Percentiles rank a stretch among this genome's conserved stretches.
phyloP scores from a whole-genome alignment of 768 basidiomycete genomes.

The Leccinum disarticulatum region DNA sequence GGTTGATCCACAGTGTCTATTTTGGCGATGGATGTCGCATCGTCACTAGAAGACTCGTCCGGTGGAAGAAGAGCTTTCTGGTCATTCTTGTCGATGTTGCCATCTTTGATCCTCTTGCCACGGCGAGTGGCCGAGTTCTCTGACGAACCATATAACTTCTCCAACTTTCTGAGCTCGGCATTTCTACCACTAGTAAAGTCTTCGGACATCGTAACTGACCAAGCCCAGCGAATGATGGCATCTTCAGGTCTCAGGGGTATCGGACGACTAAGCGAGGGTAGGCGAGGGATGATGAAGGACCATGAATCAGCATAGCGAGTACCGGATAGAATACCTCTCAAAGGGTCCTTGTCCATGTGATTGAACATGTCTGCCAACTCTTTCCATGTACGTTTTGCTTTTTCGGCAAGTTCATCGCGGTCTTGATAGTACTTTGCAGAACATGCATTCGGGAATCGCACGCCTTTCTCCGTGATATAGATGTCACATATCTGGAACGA shows the following conservation, averaged over 20 bases:
- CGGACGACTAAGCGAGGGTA: constrained; percentile 24
- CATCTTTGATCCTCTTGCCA: constrained; percentile 10
- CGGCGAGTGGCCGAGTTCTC: constrained; percentile 1
- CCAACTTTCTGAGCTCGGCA: not conserved
- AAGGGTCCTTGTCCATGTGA: constrained; percentile 7
- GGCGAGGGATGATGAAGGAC: constrained; percentile 26
- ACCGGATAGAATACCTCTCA: not conserved
- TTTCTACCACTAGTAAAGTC: not conserved
- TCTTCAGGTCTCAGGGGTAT: constrained; percentile 19
- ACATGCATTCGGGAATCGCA: constrained; percentile 28
- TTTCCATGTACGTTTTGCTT: constrained; percentile 20
- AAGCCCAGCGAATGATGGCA: constrained; percentile 21
- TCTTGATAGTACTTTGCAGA: constrained; percentile 19
- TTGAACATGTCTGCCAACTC: constrained; percentile 21
- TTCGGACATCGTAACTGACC: constrained; percentile 20
- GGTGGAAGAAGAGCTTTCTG: constrained; percentile 12
- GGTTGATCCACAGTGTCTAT: constrained; percentile 17
- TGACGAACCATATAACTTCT: not conserved
- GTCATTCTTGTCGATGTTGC: not conserved
- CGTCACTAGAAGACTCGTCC: constrained; percentile 14
- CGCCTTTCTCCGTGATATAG: constrained; percentile 30
- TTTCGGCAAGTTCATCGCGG: constrained; percentile 26
- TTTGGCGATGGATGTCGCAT: not conserved
- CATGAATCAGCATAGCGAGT: constrained; percentile 6
- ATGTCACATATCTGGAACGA: constrained; percentile 22